phyloP scores from a whole-genome alignment of 2,329 filamentous ascomycete genomes.

The Trichophyton rubrum region DNA sequence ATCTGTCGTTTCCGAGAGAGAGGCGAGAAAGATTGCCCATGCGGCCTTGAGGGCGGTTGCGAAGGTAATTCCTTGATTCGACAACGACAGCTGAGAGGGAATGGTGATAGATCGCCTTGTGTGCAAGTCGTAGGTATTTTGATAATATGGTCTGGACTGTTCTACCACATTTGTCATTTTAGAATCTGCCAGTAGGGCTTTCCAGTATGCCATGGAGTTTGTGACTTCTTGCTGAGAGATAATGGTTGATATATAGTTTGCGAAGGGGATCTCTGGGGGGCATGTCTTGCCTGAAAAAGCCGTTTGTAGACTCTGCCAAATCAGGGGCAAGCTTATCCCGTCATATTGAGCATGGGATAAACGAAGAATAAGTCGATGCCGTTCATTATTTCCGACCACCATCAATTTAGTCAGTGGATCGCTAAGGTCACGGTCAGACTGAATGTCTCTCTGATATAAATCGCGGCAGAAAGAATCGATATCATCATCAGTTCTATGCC shows the following conservation, averaged over 20 bases:
- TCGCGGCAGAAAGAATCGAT: conserved; percentile 40
- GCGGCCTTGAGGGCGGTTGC: conserved; percentile 48
- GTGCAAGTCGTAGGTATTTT: background rate
- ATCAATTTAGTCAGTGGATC: conserved; percentile 52
- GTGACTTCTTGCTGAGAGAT: background rate
- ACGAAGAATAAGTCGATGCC: conserved; percentile 39
- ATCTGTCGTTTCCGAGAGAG: conserved; percentile 35
- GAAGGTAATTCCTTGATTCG: conserved; percentile 37
- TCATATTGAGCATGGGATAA: conserved; percentile 54
- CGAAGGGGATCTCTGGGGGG: background rate
- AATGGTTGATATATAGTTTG: background rate
- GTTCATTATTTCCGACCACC: conserved; percentile 15
- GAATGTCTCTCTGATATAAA: conserved; percentile 43
- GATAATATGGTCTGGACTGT: background rate
- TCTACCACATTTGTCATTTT: background rate
- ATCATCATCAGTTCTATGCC: conserved; percentile 39
- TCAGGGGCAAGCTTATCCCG: conserved; percentile 46
- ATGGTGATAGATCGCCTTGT: background rate
- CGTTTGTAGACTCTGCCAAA: background rate
- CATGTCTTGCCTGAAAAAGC: background rate
- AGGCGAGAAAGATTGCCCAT: conserved; percentile 46
- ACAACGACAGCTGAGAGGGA: conserved; percentile 16
- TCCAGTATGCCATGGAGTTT: background rate
- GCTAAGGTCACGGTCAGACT: conserved; percentile 44
- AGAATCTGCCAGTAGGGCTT: background rate